Conservation (phyloP, 768 basidiomycete genomes). For the Russula sp. region DNA sequence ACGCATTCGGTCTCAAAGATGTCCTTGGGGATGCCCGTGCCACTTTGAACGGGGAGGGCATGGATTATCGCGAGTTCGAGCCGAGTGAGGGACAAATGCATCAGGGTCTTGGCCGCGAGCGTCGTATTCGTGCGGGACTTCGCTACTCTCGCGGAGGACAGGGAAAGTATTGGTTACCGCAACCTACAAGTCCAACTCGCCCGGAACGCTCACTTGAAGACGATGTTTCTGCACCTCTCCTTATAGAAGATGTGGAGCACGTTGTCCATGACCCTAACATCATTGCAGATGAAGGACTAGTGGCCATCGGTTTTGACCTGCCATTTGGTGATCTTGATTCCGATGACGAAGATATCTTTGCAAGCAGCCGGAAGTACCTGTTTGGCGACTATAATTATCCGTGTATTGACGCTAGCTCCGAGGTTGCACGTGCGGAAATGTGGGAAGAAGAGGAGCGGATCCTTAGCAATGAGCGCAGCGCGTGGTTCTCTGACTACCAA, state of each 20-base stretch:
- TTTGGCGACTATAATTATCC: constrained; percentile 93
- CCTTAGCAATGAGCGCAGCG: constrained; percentile 64
- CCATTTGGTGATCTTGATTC: constrained; percentile 66
- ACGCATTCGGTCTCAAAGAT: constrained; percentile 83
- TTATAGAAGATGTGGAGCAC: constrained; percentile 54
- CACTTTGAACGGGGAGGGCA: constrained; percentile 81
- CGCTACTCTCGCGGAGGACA: constrained; percentile 89
- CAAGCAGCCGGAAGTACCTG: constrained; percentile 67
- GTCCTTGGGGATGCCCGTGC: constrained; percentile 79
- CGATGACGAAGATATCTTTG: constrained; percentile 70
- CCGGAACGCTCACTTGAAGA: constrained; percentile 44
- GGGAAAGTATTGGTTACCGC: constrained; percentile 94
- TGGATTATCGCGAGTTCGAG: constrained; percentile 95
- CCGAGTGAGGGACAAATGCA: constrained; percentile 93
- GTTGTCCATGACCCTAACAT: constrained; percentile 63
- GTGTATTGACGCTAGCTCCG: constrained; percentile 80
- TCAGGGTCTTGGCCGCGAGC: constrained; percentile 78
- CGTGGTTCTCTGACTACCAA: constrained; percentile 60
- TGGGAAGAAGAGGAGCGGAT: constrained; percentile 88
- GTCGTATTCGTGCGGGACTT: constrained; percentile 85
- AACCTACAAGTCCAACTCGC: constrained; percentile 41
- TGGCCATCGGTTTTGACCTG: constrained; percentile 45
- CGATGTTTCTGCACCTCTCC: constrained; percentile 63
- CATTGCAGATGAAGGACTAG: constrained; percentile 47
- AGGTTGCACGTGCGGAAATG: constrained; percentile 55